Evolutionary conservation across 352 stramenopile species (phyloP).

Genomic region (Phytopythium mirpurense): DNA sequence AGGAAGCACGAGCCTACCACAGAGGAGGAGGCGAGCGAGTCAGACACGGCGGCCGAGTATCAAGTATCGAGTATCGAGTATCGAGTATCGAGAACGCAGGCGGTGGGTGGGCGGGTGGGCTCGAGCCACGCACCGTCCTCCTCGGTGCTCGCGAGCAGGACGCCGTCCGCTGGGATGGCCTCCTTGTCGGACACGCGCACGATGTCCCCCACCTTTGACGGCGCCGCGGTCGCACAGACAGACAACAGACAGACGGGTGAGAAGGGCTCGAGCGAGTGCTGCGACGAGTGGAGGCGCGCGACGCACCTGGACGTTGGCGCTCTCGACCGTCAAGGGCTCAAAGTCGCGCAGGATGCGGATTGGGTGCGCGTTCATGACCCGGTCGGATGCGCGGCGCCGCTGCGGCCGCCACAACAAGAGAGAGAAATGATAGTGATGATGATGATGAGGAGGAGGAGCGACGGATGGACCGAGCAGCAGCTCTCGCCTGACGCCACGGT

Average conservation of each 20-base stretch:
- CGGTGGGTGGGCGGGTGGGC: too few species aligned
- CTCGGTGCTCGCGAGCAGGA: conserved; percentile 85
- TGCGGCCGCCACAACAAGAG: conserved; percentile 6
- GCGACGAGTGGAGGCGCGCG: too few species aligned
- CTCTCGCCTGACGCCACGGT: too few species aligned
- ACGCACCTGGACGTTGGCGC: conserved; percentile 70
- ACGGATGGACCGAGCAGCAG: neutral
- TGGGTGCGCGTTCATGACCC: conserved; percentile 52
- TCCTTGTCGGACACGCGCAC: conserved; percentile 82
- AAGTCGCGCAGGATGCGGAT: conserved; percentile 58
- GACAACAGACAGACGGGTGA: too few species aligned
- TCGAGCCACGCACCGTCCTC: conserved; percentile 76
- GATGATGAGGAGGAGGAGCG: too few species aligned
- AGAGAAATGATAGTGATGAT: too few species aligned
- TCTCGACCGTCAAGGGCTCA: conserved; percentile 47
- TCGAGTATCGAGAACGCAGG: too few species aligned
- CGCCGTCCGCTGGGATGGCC: conserved; percentile 88
- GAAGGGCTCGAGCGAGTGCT: too few species aligned
- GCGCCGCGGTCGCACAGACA: too few species aligned
- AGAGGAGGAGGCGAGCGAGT: too few species aligned
- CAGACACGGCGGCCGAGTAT: too few species aligned
- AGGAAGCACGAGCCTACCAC: conserved; percentile 79
- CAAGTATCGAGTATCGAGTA: too few species aligned
- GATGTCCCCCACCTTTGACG: conserved; percentile 74
- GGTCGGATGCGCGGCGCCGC: conserved; percentile 52